Percentiles rank a stretch among this genome's conserved stretches.
Conservation (phyloP, 371 early-diverging fungal species). For the Parasitella parasitica region DNA sequence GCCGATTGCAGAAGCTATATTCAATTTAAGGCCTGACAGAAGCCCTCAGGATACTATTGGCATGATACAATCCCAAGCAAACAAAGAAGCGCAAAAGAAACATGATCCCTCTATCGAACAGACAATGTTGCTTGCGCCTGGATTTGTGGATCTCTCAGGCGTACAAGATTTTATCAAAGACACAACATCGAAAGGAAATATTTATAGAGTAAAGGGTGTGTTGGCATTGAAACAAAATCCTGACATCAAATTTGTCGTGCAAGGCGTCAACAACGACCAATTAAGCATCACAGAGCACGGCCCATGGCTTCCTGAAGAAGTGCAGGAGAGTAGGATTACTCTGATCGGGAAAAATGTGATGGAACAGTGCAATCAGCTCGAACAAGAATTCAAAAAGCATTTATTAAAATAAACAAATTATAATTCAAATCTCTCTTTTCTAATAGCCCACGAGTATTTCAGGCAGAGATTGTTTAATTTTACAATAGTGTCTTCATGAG, state of each 20-base stretch:
- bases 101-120: constrained; percentile 37
- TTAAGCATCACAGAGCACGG: constrained; percentile 16
- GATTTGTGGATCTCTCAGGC: constrained; percentile 17
- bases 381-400: constrained; percentile 13
- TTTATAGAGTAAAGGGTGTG: constrained; percentile 37
- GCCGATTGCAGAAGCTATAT: constrained; percentile 8
- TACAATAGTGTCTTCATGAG: constrained; percentile 30
- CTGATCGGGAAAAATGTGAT: constrained; percentile 36
- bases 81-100: constrained; percentile 15
- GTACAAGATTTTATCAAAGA: constrained; percentile 18
- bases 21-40: constrained; percentile 9
- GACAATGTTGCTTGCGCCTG: constrained; percentile 26
- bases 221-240: constrained; percentile 17
- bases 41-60: background rate
- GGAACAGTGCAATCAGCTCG: constrained; percentile 12
- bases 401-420: constrained; percentile 18
- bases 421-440: constrained; percentile 34
- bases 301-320: constrained; percentile 23
- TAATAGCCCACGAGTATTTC: constrained; percentile 27
- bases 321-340: constrained; percentile 30
- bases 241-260: constrained; percentile 22
- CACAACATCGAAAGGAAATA: background rate
- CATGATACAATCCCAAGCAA: constrained; percentile 2
- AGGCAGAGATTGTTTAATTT: constrained; percentile 19
- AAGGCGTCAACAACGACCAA: constrained; percentile 29